Evolutionary conservation across 768 basidiomycete species (phyloP), one percentile per base, ranked within the genome.

Genomic region (Lactarius tabidus): DNA sequence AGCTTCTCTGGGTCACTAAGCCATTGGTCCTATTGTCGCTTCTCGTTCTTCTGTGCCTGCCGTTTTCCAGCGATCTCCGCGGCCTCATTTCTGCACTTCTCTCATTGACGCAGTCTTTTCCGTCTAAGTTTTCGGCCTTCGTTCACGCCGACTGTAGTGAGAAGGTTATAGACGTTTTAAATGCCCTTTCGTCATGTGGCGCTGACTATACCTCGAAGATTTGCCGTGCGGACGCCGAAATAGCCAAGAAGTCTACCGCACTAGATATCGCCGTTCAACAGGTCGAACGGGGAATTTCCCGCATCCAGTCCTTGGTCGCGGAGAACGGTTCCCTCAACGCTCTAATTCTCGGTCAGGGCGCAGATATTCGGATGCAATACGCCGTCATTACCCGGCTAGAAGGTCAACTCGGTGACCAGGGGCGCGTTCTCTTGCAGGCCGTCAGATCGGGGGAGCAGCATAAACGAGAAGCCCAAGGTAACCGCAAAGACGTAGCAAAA

Each of bases 231-330:
- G 28, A 41, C 12, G 6, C 10, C 45, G 52, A 53, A 39, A 18
- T 61, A 12, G 38, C 52, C 18, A 51, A 39, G 60, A 61, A 61
- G 29, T n/a, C 26, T 36, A 39, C 18, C 38, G 28, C 51, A 17
- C 51, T 60, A 18, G 35, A 60, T 53, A 60, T 53, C 48, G 59
- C 59, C 18, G 35, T 60, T 52, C 59, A 39, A 14, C 59, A 53
- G 51, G 39, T 53, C 26, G 26, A 52, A 23, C 59, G 36, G 8
- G 59, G 18, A 9, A 28, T 20, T 35, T 26, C 60, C 20, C 60
- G 35, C 18, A 54, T 61, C 51, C 51, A 54, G 18, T 53, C 51
- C 38, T 29, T 61, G 60, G 39, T 33, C 26, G 60, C 51, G 15
- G 60, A 61, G 60, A 61, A 54, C n/a, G 8, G 10, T 23, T 51